phyloP scores from a whole-genome alignment of 805 yeast species.

The Zygosaccharomyces pseudorouxii region DNA sequence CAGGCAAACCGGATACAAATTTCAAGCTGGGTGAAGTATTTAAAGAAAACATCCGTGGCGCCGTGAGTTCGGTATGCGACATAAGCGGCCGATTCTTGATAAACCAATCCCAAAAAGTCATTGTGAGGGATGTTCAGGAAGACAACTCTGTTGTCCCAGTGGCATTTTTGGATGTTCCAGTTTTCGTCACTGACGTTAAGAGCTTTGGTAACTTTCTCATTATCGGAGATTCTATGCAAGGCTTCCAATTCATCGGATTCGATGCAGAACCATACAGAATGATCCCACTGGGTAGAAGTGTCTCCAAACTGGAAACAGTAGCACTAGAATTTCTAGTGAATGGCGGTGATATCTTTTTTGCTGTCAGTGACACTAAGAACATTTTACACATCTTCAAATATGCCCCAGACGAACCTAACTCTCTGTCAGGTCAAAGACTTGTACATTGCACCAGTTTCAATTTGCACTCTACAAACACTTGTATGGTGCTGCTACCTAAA shows the following conservation, averaged over 20 bases:
- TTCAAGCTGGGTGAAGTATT: slow-evolving; percentile 70
- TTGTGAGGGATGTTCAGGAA: slow-evolving; percentile 79
- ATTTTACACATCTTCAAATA: slow-evolving; percentile 71
- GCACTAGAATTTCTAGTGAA: slow-evolving; percentile 60
- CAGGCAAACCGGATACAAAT: slow-evolving; percentile 77
- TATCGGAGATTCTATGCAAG: slow-evolving; percentile 72
- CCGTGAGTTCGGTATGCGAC: slow-evolving; percentile 71
- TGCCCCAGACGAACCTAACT: slow-evolving; percentile 86
- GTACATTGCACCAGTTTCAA: slow-evolving; percentile 67
- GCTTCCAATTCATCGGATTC: slow-evolving; percentile 75
- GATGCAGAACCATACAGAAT: slow-evolving; percentile 93
- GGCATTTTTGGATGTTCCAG: slow-evolving; percentile 84
- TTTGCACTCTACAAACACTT: slow-evolving; percentile 56
- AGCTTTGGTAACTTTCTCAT: slow-evolving; percentile 77
- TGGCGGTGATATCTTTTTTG: slow-evolving; percentile 62
- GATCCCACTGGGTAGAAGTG: slow-evolving; percentile 72
- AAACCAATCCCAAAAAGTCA: slow-evolving; percentile 76
- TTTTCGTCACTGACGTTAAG: slow-evolving; percentile 74
- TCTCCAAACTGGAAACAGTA: slow-evolving; percentile 54
- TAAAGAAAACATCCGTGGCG: slow-evolving; percentile 75
- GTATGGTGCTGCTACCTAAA: slow-evolving; percentile 43
- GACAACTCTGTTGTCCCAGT: slow-evolving; percentile 87
- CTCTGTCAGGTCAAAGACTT: slow-evolving; percentile 73
- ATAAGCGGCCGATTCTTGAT: slow-evolving; percentile 78
- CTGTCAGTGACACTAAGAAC: slow-evolving; percentile 64